Base-by-base conservation (phyloP, 306 rosid genomes). In the Cucumis hystrix region DNA sequence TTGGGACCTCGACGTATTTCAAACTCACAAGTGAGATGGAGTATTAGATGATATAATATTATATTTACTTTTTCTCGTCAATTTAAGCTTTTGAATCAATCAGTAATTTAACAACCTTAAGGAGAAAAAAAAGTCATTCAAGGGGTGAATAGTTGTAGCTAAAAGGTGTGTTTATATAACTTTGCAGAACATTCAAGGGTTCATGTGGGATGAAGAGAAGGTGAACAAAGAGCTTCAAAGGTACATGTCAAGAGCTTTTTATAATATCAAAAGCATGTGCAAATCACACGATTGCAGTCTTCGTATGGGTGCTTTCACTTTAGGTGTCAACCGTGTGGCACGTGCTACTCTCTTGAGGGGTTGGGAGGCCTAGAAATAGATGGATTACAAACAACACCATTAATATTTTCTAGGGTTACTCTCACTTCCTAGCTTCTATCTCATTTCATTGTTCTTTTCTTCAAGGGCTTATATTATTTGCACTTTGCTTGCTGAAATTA, bases 201-300 rank as follows among this genome's bases (percentile, higher is more conserved):
- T 85, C 79, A 83, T 82, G 89, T 85, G 89, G 91, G 87, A 85
- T 7, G 91, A 85, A 76, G 91, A 85, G 55, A 87, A 87, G 83
- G 91, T 87, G 79, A 87, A 87, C 54, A 35, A 58, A 13, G 89
- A 87, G 78, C 91, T 87, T 60, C 79, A 61, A 55, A 83, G 85
- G 80, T 87, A 87, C 84, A 87, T 87, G 91, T 81, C 85, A 57
- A 40, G 76, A 63, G 91, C 88, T 25, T 87, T 85, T 59, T 83
- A 78, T 13, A 77, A 87, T 65, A 82, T 87, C 72, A 87, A 87
- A 80, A 25, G 39, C 74, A 85, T 87, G 91, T 87, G 91, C 88
- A 85, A 87, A 47, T 83, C 88, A 16, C 83, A 85, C 16, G 84
- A 81, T 2, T 87, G 91, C 35, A 82, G 81, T 81, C 91, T 85